Conservation (phyloP, 192 early-diverging fungal genomes). For the Linnemannia schmuckeri region DNA sequence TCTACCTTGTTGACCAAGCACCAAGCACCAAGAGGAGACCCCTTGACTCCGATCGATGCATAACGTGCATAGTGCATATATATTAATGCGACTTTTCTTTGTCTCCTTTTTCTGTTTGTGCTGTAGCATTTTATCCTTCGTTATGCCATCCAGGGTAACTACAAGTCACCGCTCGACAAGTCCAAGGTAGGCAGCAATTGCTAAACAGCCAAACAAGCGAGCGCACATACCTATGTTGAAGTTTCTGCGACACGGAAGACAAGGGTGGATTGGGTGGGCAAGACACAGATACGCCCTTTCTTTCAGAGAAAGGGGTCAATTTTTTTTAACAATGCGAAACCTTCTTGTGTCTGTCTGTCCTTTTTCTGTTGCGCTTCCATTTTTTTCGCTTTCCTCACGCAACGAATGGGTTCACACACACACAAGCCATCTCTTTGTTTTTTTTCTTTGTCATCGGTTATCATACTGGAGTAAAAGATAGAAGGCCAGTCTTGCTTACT, state of each 20-base stretch:
- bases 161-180: constrained; percentile 37
- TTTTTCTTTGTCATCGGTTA: neutral
- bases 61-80: neutral
- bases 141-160: constrained; percentile 44
- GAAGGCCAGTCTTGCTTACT: neutral
- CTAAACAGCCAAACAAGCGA: neutral
- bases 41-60: neutral
- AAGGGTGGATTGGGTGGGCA: neutral
- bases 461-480: too few species aligned
- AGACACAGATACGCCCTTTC: too few species aligned
- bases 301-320: neutral
- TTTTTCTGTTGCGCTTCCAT: too few species aligned
- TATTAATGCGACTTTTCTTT: neutral
- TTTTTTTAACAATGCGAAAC: neutral
- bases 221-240: neutral
- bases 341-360: neutral
- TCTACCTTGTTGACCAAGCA: neutral
- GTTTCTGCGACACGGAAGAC: neutral
- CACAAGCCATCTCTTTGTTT: neutral
- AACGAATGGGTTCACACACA: neutral
- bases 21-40: neutral
- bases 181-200: constrained; percentile 20
- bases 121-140: constrained; percentile 36
- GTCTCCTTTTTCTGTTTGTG: neutral
- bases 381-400: neutral